phyloP scores from a whole-genome alignment of 768 basidiomycete genomes.

The Macrolepiota albuminosa region DNA sequence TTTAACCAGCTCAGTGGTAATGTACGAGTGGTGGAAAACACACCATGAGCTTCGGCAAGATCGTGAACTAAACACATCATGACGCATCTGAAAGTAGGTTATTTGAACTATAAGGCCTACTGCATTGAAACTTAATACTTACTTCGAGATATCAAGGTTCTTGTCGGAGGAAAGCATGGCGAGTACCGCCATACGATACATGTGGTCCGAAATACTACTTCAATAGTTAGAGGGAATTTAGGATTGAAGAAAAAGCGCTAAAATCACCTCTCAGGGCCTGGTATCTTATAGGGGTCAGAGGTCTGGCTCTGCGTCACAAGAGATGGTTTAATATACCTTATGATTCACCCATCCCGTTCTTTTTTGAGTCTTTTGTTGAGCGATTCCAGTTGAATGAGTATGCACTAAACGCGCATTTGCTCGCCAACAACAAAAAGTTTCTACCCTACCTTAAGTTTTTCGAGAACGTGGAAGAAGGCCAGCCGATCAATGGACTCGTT shows the following conservation, averaged over 20 bases:
- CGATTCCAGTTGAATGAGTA: not conserved
- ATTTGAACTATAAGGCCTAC: not conserved
- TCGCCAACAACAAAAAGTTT: not conserved
- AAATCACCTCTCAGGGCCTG: constrained; percentile 71
- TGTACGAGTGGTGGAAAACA: not conserved
- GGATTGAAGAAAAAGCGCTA: not conserved
- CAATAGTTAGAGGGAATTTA: not conserved
- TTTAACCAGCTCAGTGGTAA: not conserved
- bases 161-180: constrained; percentile 80
- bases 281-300: constrained; percentile 46
- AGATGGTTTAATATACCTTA: constrained; percentile 37
- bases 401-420: no score
- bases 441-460: constrained; percentile 71
- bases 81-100: constrained; percentile 49
- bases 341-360: constrained; percentile 93
- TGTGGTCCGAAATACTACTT: constrained; percentile 86
- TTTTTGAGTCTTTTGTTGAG: constrained; percentile 71
- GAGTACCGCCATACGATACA: constrained; percentile 96
- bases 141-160: constrained; percentile 74
- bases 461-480: constrained; percentile 87
- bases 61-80: constrained; percentile 94
- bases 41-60: constrained; percentile 91
- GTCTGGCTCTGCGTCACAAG: not conserved
- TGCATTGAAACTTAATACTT: constrained; percentile 14
- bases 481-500: constrained; percentile 63